Evolutionary conservation across 768 basidiomycete species (phyloP), one percentile per base, ranked within the genome.

Genomic region (Rhizopogon vulgaris): DNA sequence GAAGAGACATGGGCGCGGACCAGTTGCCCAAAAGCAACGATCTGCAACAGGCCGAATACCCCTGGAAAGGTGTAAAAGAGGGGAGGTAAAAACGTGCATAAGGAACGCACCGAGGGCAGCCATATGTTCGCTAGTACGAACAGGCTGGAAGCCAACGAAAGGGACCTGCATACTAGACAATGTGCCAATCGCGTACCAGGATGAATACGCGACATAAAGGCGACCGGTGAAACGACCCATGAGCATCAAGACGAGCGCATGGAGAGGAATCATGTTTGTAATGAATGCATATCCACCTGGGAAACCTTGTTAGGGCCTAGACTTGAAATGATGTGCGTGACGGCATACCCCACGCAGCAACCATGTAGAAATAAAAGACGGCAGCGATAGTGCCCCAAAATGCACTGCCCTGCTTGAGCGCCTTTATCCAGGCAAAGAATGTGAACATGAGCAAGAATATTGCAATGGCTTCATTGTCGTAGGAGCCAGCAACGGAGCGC

Each of bases 401-500:
- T 1, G 92, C 94, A 54, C 92, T 95, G 39, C 96, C 96, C 41
- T 82, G 79, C 71, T 97, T 97, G 50, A 98, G 75, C 24, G 96
- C 94, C 61, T 89, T 91, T 68, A 99, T 95, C 96, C 96, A 98
- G 56, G 79, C 79, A 74, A 80, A 98, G 72, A 99, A 98, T 4
- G 96, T 98, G 71, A 93, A 92, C 96, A 98, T 98, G 66, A 99
- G 90, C 55, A 99, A 82, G 78, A 99, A 99, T 69, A 99, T 99
- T 57, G 96, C 96, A 63, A 99, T 99, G 41, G 96, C 96, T 72
- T 99, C 96, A 61, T 99, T 99, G 73, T 98, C 96, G 71, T 99
- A 99, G 17, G 95, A 98, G 24, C 96, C 96, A 6, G 96, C 96
- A 41, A 99, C 96, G 0, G 94, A 96, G 66, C 96, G 91, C 2